Conservation (phyloP, 2,329 filamentous ascomycete genomes). For the Diaporthe sp. region DNA sequence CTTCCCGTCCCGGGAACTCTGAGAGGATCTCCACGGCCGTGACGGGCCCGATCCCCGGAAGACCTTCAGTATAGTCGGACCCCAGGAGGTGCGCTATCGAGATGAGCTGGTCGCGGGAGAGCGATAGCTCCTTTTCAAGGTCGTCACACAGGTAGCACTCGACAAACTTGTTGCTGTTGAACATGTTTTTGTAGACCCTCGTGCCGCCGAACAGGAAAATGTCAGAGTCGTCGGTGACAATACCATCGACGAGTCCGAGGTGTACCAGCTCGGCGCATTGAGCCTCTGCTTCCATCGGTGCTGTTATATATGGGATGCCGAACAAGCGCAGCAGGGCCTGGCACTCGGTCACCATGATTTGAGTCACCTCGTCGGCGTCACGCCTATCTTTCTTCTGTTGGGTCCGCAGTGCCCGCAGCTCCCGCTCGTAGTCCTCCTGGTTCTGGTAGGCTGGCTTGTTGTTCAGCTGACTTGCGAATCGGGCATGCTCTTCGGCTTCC, state of each 20-base stretch:
- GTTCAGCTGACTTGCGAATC: slow-evolving; percentile 91
- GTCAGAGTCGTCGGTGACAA: slow-evolving; percentile 97
- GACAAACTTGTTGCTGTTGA: slow-evolving; percentile 97
- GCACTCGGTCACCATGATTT: slow-evolving; percentile 96
- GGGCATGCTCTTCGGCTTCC: slow-evolving; percentile 93
- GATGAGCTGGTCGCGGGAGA: slow-evolving; percentile 90
- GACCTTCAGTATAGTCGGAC: slow-evolving; percentile 94
- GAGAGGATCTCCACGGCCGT: slow-evolving; percentile 94
- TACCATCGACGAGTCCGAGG: slow-evolving; percentile 92
- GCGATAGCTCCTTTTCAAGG: slow-evolving; percentile 88
- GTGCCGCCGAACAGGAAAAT: slow-evolving; percentile 97
- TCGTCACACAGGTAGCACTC: slow-evolving; percentile 92
- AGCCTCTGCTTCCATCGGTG: slow-evolving; percentile 98
- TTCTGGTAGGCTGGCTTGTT: slow-evolving; percentile 79
- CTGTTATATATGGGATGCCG: slow-evolving; percentile 95
- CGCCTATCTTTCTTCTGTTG: slow-evolving; percentile 97
- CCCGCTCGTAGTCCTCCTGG: slow-evolving; percentile 85
- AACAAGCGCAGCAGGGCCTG: slow-evolving; percentile 92
- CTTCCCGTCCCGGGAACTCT: slow-evolving; percentile 78
- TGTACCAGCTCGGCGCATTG: slow-evolving; percentile 93
- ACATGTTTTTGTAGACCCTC: slow-evolving; percentile 99
- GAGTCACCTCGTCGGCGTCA: slow-evolving; percentile 96
- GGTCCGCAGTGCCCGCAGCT: slow-evolving; percentile 87
- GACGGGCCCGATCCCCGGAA: slow-evolving; percentile 92
- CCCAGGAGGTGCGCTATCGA: slow-evolving; percentile 91